These are phyloP conservation scores for Fusarium lateritium DNA, from an alignment of 2,329 filamentous ascomycete species.

Conservation along the genomic window DNA sequence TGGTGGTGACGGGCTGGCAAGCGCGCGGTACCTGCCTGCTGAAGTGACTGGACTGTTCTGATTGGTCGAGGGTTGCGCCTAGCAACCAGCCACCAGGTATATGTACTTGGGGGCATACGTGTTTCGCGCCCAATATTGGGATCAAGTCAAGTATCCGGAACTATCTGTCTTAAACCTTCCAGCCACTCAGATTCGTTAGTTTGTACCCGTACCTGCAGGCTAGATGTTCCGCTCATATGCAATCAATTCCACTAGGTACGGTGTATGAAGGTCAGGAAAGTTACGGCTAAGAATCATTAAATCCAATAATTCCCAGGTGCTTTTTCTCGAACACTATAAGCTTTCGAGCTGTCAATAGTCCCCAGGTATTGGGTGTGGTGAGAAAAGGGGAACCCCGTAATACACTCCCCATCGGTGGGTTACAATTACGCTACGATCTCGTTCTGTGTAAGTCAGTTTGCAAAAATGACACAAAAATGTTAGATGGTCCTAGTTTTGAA, in stretches of 20 bases:
- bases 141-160: conserved; percentile 23
- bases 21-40: conserved; percentile 44
- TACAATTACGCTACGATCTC: not conserved
- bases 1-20: conserved; percentile 44
- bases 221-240: not conserved
- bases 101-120: conserved; percentile 15
- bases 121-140: not conserved
- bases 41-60: not conserved
- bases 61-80: conserved; percentile 38
- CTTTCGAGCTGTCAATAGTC: not conserved
- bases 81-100: conserved; percentile 45
- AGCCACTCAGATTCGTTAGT: conserved; percentile 32
- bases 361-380: not conserved
- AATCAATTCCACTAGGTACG: not conserved
- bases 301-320: not conserved
- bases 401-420: not conserved
- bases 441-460: not conserved
- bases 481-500: conserved; percentile 3
- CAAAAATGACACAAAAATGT: not conserved
- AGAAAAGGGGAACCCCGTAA: not conserved
- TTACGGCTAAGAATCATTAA: not conserved
- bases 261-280: not conserved
- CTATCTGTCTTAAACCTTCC: not conserved
- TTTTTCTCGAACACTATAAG: not conserved
- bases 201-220: conserved; percentile 13